Evolutionary conservation across 345 rosid genomes (phyloP).

Genomic region (Brassica incana): DNA sequence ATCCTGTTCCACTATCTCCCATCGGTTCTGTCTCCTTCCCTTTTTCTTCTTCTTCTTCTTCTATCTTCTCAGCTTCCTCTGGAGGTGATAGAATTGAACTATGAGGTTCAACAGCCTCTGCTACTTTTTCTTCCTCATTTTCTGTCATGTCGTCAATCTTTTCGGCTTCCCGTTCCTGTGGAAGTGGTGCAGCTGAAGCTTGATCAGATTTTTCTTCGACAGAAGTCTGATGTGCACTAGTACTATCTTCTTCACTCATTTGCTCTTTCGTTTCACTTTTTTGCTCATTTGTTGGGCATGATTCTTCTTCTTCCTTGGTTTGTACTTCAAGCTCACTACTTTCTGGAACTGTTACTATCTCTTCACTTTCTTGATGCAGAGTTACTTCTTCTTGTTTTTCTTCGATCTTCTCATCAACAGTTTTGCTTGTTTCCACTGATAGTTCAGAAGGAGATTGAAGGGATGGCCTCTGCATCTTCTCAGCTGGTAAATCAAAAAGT

Average conservation of each 20-base stretch:
- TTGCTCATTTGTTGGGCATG: constrained; percentile 11
- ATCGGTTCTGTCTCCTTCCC: constrained; percentile 3
- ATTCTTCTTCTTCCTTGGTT: neutral
- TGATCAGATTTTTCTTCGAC: constrained; percentile 17
- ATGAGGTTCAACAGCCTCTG: constrained; percentile 14
- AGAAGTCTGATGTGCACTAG: neutral
- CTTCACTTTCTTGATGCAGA: constrained; percentile 18
- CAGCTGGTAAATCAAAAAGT: constrained; percentile 10
- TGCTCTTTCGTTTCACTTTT: constrained; percentile 13
- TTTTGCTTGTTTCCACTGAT: constrained; percentile 30
- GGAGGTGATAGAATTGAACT: constrained; percentile 18
- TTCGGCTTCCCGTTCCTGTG: constrained; percentile 7
- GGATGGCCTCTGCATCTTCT: constrained; percentile 7
- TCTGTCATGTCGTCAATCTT: constrained; percentile 15
- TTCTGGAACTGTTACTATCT: neutral
- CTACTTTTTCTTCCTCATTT: constrained; percentile 4
- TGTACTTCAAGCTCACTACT: constrained; percentile 4
- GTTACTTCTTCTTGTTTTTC: constrained; percentile 13
- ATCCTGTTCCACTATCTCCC: constrained; percentile 10
- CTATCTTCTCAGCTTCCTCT: constrained; percentile 13
- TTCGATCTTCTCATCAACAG: constrained; percentile 6
- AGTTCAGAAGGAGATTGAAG: constrained; percentile 26
- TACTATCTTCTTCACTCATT: constrained; percentile 8
- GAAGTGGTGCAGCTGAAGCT: constrained; percentile 9
- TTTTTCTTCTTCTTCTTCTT: neutral